Base-by-base conservation (phyloP, 164 flowering plant species). In the Protea cynaroides region DNA sequence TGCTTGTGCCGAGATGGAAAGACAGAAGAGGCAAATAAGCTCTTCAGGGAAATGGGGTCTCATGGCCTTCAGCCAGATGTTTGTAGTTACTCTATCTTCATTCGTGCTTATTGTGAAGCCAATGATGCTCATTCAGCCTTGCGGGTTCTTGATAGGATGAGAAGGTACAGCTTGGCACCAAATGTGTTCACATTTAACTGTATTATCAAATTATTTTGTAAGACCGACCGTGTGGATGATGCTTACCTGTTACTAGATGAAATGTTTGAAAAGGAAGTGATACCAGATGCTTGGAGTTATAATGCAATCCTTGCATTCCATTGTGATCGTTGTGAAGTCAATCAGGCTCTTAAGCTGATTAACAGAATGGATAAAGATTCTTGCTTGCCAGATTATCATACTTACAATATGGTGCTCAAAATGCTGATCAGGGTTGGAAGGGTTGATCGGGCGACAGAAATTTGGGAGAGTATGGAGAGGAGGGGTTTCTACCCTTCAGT, bases 351-450 rank as follows among this genome's bases (percentile, higher is more conserved):
- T 24, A 75, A 72, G 66, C 65, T 94, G 73, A 51, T 94, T 8
- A 65, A 76, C 11, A 82, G 79, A 68, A 94, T 94, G 96, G 84
- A 80, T 55, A 77, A 69, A 61, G 71, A 80, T 22, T 56, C 67
- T 17, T 88, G 94, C 64, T 18, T 55, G 55, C 86, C 90, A 0
- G 92, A 91, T 67, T 68, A 79, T 21, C 95, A 91, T 74, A 94
- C 86, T 24, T 91, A 87, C 55, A 94, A 94, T 56, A 89, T 94
- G 96, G 64, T 84, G 68, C 88, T 89, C 21, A 93, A 90, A 62
- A 71, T 90, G 89, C 76, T 90, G 56, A 77, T 90, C 2, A 72
- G 76, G 63, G 70, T 87, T 1, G 98, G 98, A 34, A 82, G 97
- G 66, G 81, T 90, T 51, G 96, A 93, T 64, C 74, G 85, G 57